Conservation (phyloP, 2,329 filamentous ascomycete genomes). For the Cercospora sojina region DNA sequence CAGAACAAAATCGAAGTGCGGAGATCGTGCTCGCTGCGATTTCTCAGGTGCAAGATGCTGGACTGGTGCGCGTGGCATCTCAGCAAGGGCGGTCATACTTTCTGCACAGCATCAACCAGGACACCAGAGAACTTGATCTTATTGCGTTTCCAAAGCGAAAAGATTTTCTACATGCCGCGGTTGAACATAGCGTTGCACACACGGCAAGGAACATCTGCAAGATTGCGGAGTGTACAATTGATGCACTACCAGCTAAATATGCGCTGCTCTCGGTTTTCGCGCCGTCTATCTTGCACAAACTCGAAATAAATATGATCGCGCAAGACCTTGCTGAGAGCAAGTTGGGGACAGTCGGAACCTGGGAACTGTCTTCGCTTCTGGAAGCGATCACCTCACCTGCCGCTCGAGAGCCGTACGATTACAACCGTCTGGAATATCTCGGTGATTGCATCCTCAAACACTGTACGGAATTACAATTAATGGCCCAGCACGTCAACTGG, state of each 20-base stretch:
- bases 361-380: slow-evolving; percentile 57
- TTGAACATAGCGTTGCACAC: slow-evolving; percentile 29
- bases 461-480: slow-evolving; percentile 65
- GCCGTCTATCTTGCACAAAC: slow-evolving; percentile 69
- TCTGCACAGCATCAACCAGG: slow-evolving; percentile 11
- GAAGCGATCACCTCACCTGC: slow-evolving; percentile 69
- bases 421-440: slow-evolving; percentile 82
- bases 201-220: slow-evolving; percentile 53
- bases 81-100: slow-evolving; percentile 25
- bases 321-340: slow-evolving; percentile 57
- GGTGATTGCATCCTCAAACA: slow-evolving; percentile 83
- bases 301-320: slow-evolving; percentile 66
- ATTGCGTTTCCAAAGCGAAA: slow-evolving; percentile 52
- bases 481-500: slow-evolving; percentile 60
- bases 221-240: slow-evolving; percentile 48
- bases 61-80: slow-evolving; percentile 23
- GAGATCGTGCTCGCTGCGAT: not conserved
- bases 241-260: slow-evolving; percentile 48
- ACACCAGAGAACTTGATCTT: slow-evolving; percentile 4
- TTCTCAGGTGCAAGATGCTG: slow-evolving; percentile 3
- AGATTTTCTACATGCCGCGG: slow-evolving; percentile 57
- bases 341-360: slow-evolving; percentile 52
- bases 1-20: not conserved
- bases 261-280: slow-evolving; percentile 60
- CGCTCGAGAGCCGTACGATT: slow-evolving; percentile 63